Conservation (phyloP, 108 stramenopile species). For the Schizochytrium sp. region DNA sequence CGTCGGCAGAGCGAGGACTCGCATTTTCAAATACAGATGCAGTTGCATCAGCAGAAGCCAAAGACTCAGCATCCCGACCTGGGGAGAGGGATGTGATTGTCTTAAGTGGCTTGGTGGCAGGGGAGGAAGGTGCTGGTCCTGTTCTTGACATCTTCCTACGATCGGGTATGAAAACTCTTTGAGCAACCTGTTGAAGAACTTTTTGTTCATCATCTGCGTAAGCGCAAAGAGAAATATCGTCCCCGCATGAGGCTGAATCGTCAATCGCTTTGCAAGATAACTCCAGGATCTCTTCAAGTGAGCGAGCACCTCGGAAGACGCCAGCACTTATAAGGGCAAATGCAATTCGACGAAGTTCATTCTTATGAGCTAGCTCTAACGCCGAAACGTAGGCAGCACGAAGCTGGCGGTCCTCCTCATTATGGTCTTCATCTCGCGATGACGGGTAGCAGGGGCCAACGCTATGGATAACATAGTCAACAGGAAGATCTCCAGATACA, state of each 20-base stretch:
- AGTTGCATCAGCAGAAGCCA: no score
- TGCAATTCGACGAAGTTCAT: background rate
- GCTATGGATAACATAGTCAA: constrained; percentile 1
- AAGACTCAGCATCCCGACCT: no score
- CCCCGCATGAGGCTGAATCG: background rate
- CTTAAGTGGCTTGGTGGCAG: background rate
- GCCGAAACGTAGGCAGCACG: background rate
- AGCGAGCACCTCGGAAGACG: constrained; percentile 22
- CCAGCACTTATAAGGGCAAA: constrained; percentile 30
- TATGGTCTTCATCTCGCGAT: constrained; percentile 10
- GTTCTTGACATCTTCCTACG: constrained; percentile 5
- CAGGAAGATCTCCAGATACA: background rate
- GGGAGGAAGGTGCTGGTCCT: constrained; percentile 7
- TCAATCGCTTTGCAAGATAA: constrained; percentile 1
- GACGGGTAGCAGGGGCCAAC: constrained; percentile 19
- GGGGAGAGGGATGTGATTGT: background rate
- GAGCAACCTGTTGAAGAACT: background rate
- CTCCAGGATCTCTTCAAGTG: background rate
- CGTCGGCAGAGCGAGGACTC: no score
- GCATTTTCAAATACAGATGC: no score
- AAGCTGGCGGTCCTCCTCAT: constrained; percentile 18
- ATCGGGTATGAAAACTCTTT: background rate
- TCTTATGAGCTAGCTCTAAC: background rate
- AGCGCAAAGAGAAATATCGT: constrained; percentile 36
- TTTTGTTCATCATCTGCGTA: constrained; percentile 10